phyloP scores from a whole-genome alignment of 192 early-diverging fungal genomes.

The Podila epigama region DNA sequence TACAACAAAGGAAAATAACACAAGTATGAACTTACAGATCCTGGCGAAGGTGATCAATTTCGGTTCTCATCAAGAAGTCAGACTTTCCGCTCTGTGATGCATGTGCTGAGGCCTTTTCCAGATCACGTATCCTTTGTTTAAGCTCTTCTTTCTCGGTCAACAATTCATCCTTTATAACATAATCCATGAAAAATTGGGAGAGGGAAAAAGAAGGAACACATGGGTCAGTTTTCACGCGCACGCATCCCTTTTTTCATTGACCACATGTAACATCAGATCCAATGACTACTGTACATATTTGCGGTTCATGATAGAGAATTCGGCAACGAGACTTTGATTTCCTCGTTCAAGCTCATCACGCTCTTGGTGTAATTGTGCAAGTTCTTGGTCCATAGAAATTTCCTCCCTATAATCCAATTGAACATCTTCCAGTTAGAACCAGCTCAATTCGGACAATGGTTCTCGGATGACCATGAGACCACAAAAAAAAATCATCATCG shows the following conservation, averaged over 20 bases:
- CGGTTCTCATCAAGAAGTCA: slow-evolving; percentile 85
- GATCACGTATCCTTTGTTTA: slow-evolving; percentile 74
- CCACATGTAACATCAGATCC: neutral
- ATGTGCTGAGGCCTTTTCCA: slow-evolving; percentile 76
- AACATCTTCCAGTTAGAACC: neutral
- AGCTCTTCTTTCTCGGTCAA: slow-evolving; percentile 75
- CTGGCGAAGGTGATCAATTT: slow-evolving; percentile 86
- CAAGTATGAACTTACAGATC: slow-evolving; percentile 69
- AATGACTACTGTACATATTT: slow-evolving; percentile 35
- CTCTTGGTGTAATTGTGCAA: slow-evolving; percentile 25
- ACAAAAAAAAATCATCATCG: no score
- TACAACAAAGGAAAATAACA: neutral
- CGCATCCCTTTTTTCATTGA: neutral
- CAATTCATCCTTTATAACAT: slow-evolving; percentile 71
- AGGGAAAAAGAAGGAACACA: neutral
- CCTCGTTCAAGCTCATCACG: slow-evolving; percentile 46
- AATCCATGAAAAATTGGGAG: neutral
- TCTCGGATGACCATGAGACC: no score
- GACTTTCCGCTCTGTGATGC: slow-evolving; percentile 78
- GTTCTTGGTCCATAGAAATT: slow-evolving; percentile 30
- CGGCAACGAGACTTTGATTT: slow-evolving; percentile 30
- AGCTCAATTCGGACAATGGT: no score
- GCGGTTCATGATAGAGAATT: slow-evolving; percentile 32
- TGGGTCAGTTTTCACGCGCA: neutral
- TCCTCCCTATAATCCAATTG: slow-evolving; percentile 25